Percentiles rank a stretch among this genome's conserved stretches.
Conservation (phyloP, 2,329 filamentous ascomycete genomes). For the Calonectria leucothoes region DNA sequence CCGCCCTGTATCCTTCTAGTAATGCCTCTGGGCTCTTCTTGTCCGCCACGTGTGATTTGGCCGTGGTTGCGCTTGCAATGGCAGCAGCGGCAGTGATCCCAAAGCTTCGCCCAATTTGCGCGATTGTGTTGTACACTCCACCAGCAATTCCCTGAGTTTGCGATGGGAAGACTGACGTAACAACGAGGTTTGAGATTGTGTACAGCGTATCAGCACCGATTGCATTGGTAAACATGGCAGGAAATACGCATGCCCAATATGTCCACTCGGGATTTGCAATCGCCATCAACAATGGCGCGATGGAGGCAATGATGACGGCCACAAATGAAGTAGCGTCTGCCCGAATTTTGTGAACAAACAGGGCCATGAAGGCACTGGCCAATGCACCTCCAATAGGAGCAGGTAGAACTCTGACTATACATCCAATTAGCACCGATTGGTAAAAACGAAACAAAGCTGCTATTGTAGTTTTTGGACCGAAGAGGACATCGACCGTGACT, state of each 20-base stretch:
- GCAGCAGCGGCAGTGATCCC: slow-evolving; percentile 56
- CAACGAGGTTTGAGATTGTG: slow-evolving; percentile 63
- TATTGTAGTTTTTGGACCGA: background rate
- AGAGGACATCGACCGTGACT: background rate
- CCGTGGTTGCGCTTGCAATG: slow-evolving; percentile 49
- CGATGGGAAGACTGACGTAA: slow-evolving; percentile 61
- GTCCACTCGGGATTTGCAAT: slow-evolving; percentile 2
- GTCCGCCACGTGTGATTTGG: background rate
- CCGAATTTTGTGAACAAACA: slow-evolving; percentile 2
- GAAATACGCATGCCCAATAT: slow-evolving; percentile 60
- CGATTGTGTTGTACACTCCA: slow-evolving; percentile 67
- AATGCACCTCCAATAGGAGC: slow-evolving; percentile 8
- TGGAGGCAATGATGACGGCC: slow-evolving; percentile 50
- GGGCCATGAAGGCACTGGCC: background rate
- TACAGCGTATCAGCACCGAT: slow-evolving; percentile 59
- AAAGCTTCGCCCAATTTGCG: slow-evolving; percentile 61
- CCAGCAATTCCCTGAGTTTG: slow-evolving; percentile 67
- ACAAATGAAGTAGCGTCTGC: slow-evolving; percentile 41
- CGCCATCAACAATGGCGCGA: slow-evolving; percentile 63
- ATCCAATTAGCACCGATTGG: background rate
- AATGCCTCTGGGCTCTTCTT: slow-evolving; percentile 41
- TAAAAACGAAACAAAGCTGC: background rate
- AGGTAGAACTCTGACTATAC: background rate
- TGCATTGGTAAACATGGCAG: slow-evolving; percentile 50
- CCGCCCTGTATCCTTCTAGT: slow-evolving; percentile 56